Conservation (phyloP, 179 eudicot species). For the Corrigiola litoralis region DNA sequence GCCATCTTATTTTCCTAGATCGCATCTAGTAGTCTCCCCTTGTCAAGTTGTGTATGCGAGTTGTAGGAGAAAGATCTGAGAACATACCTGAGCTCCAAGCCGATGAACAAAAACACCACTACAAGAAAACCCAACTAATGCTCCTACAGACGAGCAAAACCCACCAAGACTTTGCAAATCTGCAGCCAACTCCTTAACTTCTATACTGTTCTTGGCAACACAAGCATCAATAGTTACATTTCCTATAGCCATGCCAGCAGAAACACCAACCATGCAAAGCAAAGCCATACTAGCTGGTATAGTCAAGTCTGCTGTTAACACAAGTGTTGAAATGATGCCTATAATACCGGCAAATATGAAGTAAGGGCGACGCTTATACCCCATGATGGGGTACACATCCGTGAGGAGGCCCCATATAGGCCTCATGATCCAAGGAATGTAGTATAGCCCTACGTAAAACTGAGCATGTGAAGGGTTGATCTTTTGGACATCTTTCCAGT, state of each 20-base stretch:
- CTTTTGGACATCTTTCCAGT: constrained; percentile 58
- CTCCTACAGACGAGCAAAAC: constrained; percentile 43
- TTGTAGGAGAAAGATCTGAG: neutral
- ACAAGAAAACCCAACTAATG: constrained; percentile 40
- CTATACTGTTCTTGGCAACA: constrained; percentile 51
- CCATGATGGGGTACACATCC: constrained; percentile 49
- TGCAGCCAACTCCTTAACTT: constrained; percentile 40
- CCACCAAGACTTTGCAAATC: constrained; percentile 61
- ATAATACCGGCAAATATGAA: constrained; percentile 36
- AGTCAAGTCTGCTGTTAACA: constrained; percentile 23
- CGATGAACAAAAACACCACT: constrained; percentile 60
- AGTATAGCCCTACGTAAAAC: constrained; percentile 42
- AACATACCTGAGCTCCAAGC: constrained; percentile 61
- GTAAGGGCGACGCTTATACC: constrained; percentile 48
- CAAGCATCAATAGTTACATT: constrained; percentile 58
- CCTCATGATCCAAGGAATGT: constrained; percentile 62
- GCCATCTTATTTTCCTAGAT: no score
- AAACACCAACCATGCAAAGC: constrained; percentile 37
- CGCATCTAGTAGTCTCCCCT: no score
- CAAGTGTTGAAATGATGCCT: constrained; percentile 32
- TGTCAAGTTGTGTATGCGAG: no score
- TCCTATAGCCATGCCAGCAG: constrained; percentile 40
- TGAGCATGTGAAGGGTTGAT: constrained; percentile 43
- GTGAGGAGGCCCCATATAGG: constrained; percentile 65
- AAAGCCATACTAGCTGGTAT: constrained; percentile 33